phyloP scores from a whole-genome alignment of 208 protist genomes.

The Leishmania mexicana region DNA sequence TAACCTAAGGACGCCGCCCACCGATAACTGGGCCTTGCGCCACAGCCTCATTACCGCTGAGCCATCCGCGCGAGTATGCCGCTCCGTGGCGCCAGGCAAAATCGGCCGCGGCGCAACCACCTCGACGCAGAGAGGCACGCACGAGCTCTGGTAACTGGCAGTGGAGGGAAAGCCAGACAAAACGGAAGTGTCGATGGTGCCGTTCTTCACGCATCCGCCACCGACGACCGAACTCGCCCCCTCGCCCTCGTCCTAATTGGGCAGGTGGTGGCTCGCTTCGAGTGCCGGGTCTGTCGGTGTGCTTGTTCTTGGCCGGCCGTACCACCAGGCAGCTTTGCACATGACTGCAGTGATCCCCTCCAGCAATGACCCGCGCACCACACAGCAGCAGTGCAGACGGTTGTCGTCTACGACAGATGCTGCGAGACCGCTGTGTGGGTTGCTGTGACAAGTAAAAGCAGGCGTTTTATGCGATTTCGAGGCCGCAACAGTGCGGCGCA shows the following conservation, averaged over 20 bases:
- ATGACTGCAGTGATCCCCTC: constrained; percentile 5
- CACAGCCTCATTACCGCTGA: not conserved
- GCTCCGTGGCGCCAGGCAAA: not conserved
- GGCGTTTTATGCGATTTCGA: not conserved
- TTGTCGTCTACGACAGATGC: not conserved
- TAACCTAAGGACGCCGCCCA: not conserved
- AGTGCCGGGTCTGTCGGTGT: not conserved
- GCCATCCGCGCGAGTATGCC: not conserved
- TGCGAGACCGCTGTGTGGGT: not conserved
- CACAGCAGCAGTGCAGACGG: not conserved
- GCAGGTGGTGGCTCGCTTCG: not conserved
- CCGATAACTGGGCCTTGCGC: not conserved
- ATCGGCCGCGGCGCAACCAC: constrained; percentile 2
- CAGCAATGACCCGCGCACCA: constrained; percentile 14
- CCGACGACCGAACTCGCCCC: not conserved
- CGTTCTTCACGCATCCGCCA: not conserved
- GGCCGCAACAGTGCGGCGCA: not conserved
- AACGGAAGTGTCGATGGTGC: not conserved
- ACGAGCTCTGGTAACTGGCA: not conserved
- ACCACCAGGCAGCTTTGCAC: constrained; percentile 19
- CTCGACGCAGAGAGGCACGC: constrained; percentile 16
- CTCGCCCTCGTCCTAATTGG: not conserved
- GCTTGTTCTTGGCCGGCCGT: not conserved
- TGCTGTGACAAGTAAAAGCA: not conserved
- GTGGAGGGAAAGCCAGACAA: not conserved